Evolutionary conservation across 2,329 filamentous ascomycete species (phyloP).

Genomic region (Aureobasidium sp.): DNA sequence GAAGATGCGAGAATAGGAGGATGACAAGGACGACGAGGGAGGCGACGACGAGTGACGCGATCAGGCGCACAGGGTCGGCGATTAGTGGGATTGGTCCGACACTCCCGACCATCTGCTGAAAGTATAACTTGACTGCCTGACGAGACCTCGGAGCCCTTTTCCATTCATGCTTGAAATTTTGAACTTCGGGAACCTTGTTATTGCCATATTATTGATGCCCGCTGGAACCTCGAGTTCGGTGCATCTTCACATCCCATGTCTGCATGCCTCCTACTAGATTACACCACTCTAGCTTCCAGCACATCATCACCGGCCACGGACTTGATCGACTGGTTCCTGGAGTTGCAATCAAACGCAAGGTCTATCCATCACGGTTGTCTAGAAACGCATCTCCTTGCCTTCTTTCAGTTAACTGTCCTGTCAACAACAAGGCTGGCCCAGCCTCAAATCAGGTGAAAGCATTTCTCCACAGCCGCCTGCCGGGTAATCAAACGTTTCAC

Average conservation of each 20-base stretch:
- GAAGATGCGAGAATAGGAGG: slow-evolving; percentile 14
- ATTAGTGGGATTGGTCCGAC: slow-evolving; percentile 11
- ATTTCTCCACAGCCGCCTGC: background rate
- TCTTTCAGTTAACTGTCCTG: background rate
- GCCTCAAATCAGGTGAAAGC: background rate
- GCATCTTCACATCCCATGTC: too few species aligned
- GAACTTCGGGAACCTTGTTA: too few species aligned
- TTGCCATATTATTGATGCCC: too few species aligned
- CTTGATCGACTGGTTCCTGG: too few species aligned
- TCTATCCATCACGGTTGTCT: background rate
- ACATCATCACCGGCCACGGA: background rate
- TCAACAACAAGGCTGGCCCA: background rate
- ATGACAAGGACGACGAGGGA: background rate
- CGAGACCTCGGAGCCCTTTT: too few species aligned
- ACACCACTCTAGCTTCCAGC: too few species aligned
- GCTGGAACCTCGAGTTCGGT: too few species aligned
- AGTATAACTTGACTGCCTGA: too few species aligned
- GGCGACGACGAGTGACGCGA: slow-evolving; percentile 5
- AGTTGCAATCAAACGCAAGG: background rate
- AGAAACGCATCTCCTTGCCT: background rate
- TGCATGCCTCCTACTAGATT: too few species aligned
- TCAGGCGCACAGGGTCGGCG: slow-evolving; percentile 13
- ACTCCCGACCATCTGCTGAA: background rate
- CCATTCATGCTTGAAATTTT: too few species aligned
- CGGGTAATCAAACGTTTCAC: slow-evolving; percentile 2